Evolutionary conservation across 345 rosid genomes (phyloP), one percentile per base, ranked within the genome.

Genomic region (Pugionium cornutum): DNA sequence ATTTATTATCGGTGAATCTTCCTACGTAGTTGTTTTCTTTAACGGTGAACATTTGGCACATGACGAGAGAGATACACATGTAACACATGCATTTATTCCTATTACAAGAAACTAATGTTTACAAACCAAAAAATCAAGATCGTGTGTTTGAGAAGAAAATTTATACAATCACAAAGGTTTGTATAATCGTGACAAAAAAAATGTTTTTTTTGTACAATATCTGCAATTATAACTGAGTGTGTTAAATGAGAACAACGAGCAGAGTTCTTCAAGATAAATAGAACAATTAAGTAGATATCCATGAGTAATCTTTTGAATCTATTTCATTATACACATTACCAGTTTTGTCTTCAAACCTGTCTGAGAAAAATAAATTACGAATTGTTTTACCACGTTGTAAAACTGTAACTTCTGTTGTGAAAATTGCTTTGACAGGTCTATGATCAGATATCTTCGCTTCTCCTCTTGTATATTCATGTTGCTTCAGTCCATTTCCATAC

Each of bases 381-480:
- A 80, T 64, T 39, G 68, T 73, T 43, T 59, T 69, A 3, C 75
- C 10, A 29, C 64, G 11, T 6, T 30, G 49, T 49, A 69, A 25
- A 49, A 72, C 65, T 58, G 26, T 56, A 73, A 84, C 83, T 70
- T 90, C 75, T 26, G 81, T 67, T 1, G 80, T 76, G 26, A 88
- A 84, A 37, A 81, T 75, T 9, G 88, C 87, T 75, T 83, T 83
- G 33, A 90, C 94, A 2, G 89, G 95, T 72, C 96, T 75, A 53
- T 89, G 96, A 76, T 89, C 96, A 34, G 96, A 89, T 41, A 86
- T 74, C 4, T 79, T 84, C 26, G 73, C 76, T 79, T 89, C 96
- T 11, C 86, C 81, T 78, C 96, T 84, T 0, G 72, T 62, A 40
- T 89, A 89, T 45, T 62, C 40, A 65, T 78, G 79, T 69, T 89